Evolutionary conservation across 2,329 filamentous ascomycete genomes (phyloP), one percentile per base, ranked within the genome.

Genomic region (Xylaria sp.): DNA sequence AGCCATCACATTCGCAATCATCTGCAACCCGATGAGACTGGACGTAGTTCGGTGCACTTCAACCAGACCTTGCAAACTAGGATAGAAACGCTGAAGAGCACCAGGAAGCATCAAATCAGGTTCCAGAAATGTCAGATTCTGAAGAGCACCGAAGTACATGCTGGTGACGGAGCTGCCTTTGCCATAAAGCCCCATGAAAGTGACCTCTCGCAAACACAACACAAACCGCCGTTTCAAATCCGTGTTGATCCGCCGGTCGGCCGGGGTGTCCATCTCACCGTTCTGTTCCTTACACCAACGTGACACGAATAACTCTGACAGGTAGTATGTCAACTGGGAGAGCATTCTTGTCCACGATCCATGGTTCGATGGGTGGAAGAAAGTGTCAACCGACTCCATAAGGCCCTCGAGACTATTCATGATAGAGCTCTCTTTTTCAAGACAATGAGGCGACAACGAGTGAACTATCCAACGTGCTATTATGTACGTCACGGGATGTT

Each of bases 351-450:
- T 97, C 96, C 96, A 99, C 15, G 84, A 84, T 15, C 96, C 96
- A 61, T 95, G 93, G 79, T 99, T 99, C 2, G 96, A 99, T 2
- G 96, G 96, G 76, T 99, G 96, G 84, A 97, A 99, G 80, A 99
- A 99, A 0, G 96, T 99, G 80, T 99, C 96, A 56, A 98, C 92
- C 2, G 94, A 96, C 79, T 98, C 92, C 73, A 99, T 92, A 61
- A 99, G 85, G 0, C 93, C 95, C 79, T 99, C 95, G 5, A 99
- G 86, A 72, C 92, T 93, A 40, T 91, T 89, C 75, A 99, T 81
- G 51, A 97, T 89, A 0, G 94, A 98, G 64, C 91, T 90, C 36
- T 91, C 86, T n/a, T 89, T 85, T 49, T 92, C 88, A 58, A 97
- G 82, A 75, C 93, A 96, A 54, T 90, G 85, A 1, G 96, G 95